Percentiles rank a stretch among this genome's conserved stretches.
Conservation (phyloP, 805 yeast species). For the Diddensiella santjacobensis region DNA sequence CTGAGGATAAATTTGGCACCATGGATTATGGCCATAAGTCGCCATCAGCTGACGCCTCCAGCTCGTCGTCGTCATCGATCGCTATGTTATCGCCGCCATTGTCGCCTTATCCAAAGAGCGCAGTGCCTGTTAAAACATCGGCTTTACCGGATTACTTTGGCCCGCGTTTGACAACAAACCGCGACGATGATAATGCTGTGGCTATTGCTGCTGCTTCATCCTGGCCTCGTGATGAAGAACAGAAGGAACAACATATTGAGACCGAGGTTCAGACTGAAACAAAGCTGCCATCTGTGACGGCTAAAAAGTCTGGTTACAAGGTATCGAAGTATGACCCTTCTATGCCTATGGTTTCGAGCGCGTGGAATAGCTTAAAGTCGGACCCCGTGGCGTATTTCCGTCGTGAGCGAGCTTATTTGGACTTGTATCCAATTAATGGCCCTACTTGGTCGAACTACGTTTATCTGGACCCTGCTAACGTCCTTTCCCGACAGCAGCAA, state of each 20-base stretch:
- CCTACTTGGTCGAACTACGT: slow-evolving; percentile 32
- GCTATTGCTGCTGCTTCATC: background rate
- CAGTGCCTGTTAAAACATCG: slow-evolving; percentile 1
- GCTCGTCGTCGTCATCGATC: slow-evolving; percentile 9
- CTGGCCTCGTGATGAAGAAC: background rate
- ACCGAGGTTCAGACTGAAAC: background rate
- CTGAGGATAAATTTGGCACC: background rate
- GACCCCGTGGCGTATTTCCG: slow-evolving; percentile 30
- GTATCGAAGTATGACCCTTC: slow-evolving; percentile 19
- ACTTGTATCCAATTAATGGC: slow-evolving; percentile 30
- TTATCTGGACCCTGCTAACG: slow-evolving; percentile 4
- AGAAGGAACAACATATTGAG: background rate
- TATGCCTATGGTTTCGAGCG: slow-evolving; percentile 28
- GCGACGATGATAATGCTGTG: background rate
- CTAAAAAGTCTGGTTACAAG: slow-evolving; percentile 7
- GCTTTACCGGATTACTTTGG: background rate
- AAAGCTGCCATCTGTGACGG: background rate
- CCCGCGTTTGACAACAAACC: background rate
- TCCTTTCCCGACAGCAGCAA: slow-evolving; percentile 15
- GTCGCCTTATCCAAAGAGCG: slow-evolving; percentile 29
- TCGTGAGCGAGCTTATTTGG: slow-evolving; percentile 30
- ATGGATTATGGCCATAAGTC: background rate
- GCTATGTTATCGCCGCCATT: slow-evolving; percentile 35
- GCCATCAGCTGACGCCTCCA: background rate
- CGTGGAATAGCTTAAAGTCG: slow-evolving; percentile 28